These are phyloP conservation scores for Zizania palustris DNA, from an alignment of 202 grass and related monocot species.

Conservation along the genomic window DNA sequence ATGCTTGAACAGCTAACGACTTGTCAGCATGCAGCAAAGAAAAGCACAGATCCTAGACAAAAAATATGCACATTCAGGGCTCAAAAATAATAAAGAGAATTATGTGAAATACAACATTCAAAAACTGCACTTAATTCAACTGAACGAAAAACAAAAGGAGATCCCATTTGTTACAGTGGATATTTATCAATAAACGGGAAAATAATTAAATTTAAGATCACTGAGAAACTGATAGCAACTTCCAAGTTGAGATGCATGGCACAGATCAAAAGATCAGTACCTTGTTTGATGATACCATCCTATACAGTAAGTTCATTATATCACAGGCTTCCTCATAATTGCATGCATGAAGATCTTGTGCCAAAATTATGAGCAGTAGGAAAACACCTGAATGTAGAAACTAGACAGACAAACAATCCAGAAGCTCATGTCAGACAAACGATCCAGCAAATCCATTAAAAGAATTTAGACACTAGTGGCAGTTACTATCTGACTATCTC, in stretches of 20 bases:
- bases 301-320: conserved; percentile 70
- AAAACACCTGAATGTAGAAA: conserved; percentile 85
- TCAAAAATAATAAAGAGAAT: conserved; percentile 15
- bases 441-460: conserved; percentile 30
- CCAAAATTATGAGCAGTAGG: conserved; percentile 72
- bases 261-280: conserved; percentile 43
- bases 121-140: not conserved
- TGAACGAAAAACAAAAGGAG: conserved; percentile 7
- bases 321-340: conserved; percentile 61
- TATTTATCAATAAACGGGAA: not conserved
- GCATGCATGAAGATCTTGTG: conserved; percentile 67
- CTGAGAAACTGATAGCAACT: conserved; percentile 25
- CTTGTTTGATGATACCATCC: conserved; percentile 77
- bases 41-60: conserved; percentile 64
- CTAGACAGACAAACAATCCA: conserved; percentile 44
- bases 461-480: not conserved
- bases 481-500: conserved; percentile 20
- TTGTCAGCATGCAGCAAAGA: conserved; percentile 64
- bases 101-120: not conserved
- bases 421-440: conserved; percentile 42
- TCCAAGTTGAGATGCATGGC: not conserved
- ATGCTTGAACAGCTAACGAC: conserved; percentile 50
- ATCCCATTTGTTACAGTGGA: not conserved
- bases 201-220: not conserved
- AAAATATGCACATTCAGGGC: conserved; percentile 25